Evolutionary conservation across 2,329 filamentous ascomycete species (phyloP).

Genomic region (Chrysoporthe deuterocubensis): DNA sequence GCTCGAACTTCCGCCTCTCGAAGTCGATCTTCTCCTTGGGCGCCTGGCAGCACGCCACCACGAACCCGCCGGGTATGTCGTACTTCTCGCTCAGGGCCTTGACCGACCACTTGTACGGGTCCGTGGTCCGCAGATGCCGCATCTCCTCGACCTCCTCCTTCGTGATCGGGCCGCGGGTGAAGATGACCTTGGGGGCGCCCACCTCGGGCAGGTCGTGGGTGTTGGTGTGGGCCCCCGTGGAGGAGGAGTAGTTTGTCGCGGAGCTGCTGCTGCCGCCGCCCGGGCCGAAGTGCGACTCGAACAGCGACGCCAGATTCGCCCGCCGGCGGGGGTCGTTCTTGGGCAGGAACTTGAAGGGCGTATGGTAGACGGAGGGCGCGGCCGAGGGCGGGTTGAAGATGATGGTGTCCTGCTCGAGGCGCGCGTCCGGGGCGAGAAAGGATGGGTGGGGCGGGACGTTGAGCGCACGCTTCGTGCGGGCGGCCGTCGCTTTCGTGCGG

Average conservation of each 20-base stretch:
- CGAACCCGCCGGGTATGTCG: constrained; percentile 59
- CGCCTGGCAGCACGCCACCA: constrained; percentile 61
- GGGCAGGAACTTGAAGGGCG: constrained; percentile 69
- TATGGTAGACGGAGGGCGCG: constrained; percentile 60
- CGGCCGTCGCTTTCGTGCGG: constrained; percentile 54
- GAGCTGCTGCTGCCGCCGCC: not conserved
- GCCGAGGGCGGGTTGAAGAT: constrained; percentile 55
- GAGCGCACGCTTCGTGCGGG: constrained; percentile 60
- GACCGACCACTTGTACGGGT: constrained; percentile 62
- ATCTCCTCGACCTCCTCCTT: constrained; percentile 63
- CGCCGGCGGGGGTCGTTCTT: constrained; percentile 57
- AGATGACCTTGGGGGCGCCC: constrained; percentile 20
- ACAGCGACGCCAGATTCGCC: constrained; percentile 51
- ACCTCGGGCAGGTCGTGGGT: constrained; percentile 26
- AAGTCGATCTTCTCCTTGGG: constrained; percentile 51
- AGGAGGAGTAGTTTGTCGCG: not conserved
- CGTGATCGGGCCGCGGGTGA: constrained; percentile 52
- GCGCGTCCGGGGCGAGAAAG: constrained; percentile 49
- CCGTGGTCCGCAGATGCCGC: constrained; percentile 54
- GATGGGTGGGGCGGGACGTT: constrained; percentile 65
- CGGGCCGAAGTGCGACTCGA: constrained; percentile 35
- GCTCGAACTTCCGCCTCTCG: constrained; percentile 50
- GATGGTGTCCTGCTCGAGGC: constrained; percentile 45
- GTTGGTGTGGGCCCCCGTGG: not conserved
- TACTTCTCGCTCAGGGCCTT: constrained; percentile 57